Conservation (phyloP, 768 basidiomycete genomes). For the Mycena vitilis region DNA sequence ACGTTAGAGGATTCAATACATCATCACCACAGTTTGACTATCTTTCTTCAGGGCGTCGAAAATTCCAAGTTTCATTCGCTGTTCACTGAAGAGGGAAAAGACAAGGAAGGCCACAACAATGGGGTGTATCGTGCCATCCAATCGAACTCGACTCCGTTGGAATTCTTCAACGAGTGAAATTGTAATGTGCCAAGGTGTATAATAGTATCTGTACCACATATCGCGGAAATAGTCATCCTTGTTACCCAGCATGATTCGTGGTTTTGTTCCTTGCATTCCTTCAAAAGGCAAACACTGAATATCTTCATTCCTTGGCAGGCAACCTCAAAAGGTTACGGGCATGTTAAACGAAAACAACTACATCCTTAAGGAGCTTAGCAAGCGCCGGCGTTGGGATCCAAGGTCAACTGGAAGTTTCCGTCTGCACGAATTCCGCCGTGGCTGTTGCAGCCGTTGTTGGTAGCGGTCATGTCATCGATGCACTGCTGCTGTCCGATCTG, state of each 20-base stretch:
- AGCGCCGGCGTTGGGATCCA: conserved; percentile 29
- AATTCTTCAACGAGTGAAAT: conserved; percentile 76
- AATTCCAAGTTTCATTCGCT: conserved; percentile 80
- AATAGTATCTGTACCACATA: not conserved
- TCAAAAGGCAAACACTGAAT: too few relatives aligned
- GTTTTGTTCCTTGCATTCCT: too few relatives aligned
- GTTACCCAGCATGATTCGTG: too few relatives aligned
- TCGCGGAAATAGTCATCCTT: not conserved
- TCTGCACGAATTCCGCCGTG: conserved; percentile 29
- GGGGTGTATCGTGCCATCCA: conserved; percentile 75
- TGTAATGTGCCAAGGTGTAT: conserved; percentile 11
- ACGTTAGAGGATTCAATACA: conserved; percentile 52
- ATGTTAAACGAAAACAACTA: too few relatives aligned
- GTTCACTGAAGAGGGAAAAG: conserved; percentile 69
- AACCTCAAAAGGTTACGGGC: too few relatives aligned
- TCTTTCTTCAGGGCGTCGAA: conserved; percentile 62
- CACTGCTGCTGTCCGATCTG: conserved; percentile 27
- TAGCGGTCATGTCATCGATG: conserved; percentile 29
- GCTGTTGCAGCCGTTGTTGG: conserved; percentile 23
- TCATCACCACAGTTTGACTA: conserved; percentile 2
- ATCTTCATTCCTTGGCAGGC: too few relatives aligned
- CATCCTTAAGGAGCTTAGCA: too few relatives aligned
- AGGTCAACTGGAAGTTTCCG: conserved; percentile 19
- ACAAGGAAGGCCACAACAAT: conserved; percentile 59
- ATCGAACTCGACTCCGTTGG: conserved; percentile 64